Evolutionary conservation across 495 filamentous ascomycete genomes (phyloP).

Genomic region (Staphylotrichum longicolle): DNA sequence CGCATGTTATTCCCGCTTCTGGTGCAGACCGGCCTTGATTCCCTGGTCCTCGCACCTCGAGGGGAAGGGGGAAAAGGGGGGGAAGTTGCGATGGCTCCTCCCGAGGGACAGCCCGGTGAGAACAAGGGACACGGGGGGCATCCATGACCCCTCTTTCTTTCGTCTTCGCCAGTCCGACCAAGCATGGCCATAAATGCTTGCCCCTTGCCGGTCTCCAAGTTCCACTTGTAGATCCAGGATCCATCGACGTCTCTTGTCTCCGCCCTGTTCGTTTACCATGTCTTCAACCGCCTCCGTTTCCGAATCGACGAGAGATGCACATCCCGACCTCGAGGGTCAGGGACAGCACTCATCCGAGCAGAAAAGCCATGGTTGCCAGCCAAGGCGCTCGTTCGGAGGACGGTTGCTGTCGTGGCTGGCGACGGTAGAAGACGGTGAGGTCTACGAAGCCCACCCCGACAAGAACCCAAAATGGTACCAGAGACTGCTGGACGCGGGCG

Average conservation of each 20-base stretch:
- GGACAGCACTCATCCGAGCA: not conserved
- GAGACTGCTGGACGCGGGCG: constrained; percentile 45
- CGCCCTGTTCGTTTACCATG: not conserved
- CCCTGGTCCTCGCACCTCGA: not conserved
- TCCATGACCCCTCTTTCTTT: not conserved
- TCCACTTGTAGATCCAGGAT: no score
- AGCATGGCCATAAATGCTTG: not conserved
- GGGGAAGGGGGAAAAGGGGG: not conserved
- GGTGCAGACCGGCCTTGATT: not conserved
- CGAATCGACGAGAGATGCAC: not conserved
- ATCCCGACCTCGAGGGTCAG: constrained; percentile 4
- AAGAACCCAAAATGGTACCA: constrained; percentile 40
- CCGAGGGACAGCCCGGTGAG: no score
- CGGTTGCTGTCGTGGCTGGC: constrained; percentile 24
- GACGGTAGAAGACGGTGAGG: constrained; percentile 33
- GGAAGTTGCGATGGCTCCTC: no score
- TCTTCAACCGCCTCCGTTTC: not conserved
- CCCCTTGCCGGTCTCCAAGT: not conserved
- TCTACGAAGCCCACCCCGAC: constrained; percentile 34
- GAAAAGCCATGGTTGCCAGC: not conserved
- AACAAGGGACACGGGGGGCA: not conserved
- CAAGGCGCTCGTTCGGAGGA: no score
- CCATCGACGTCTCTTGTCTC: not conserved
- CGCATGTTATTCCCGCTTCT: not conserved
- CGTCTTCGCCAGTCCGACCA: not conserved